Base-by-base conservation (phyloP, 2,329 filamentous ascomycete species). In the Trichocomaceae sp. region DNA sequence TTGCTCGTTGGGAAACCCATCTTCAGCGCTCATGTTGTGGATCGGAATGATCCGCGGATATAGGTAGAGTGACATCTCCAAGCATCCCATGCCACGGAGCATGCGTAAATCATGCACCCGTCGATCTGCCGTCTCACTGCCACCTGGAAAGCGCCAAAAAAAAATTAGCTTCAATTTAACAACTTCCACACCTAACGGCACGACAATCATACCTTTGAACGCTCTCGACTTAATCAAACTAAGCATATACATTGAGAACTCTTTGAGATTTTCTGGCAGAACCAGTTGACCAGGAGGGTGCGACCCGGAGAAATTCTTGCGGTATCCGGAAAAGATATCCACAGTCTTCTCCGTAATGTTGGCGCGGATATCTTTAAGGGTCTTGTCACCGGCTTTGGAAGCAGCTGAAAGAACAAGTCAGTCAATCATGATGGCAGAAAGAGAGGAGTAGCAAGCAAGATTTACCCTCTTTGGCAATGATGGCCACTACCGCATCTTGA, bases 221-320 rank as follows among this genome's bases (percentile, higher is more conserved):
- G 92, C 91, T 56, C 93, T 84, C 55, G 84, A 91, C 72, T 99
- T 99, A 68, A 95, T 75, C 60, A 97, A 76, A 47, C 88, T 86
- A 9, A 99, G 84, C 73, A 95, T 88, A 71, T 93, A 97, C 90
- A 99, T 97, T 65, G 87, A 85, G 64, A 96, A 91, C 69, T 99
- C 93, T 69, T 97, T 97, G 29, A 99, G 81, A 61, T 92, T 88
- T 73, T 99, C 93, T 0, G 93, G 93, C 73, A 99, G 84, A 29
- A 99, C 90, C 29, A 99, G 82, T 71, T 99, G 91, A 5, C 90
- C 89, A 1, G 91, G 88, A 8, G 93, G 92, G 65, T 95, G 89
- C 2, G 84, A 82, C 55, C 88, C 88, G 2, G 90, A 87, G 63
- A 93, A 93, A 72, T 96, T 87, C 75, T 95, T 97, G 61, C 93